Base-by-base conservation (phyloP, 2,329 filamentous ascomycete genomes). In the Aspergillus clavatus region DNA sequence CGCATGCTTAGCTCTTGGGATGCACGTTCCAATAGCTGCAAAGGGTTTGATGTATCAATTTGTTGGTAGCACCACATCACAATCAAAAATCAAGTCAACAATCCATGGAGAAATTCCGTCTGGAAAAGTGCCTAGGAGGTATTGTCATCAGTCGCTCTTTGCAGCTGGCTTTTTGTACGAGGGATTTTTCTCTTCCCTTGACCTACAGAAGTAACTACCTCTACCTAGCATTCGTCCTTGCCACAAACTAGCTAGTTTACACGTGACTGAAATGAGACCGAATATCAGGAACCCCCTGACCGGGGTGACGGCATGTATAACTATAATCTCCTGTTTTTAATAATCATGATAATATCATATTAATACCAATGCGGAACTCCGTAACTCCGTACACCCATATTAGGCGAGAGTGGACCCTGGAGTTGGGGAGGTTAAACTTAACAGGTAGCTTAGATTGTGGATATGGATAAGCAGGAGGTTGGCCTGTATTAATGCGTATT, bases 211-310 rank as follows among this genome's bases (percentile, higher is more conserved):
- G n/a, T n/a, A n/a, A n/a, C n/a, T n/a, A n/a, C n/a, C n/a, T n/a
- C n/a, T n/a, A n/a, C n/a, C n/a, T n/a, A n/a, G n/a, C n/a, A 18
- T 11, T 12, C 7, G 10, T 18, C 18, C 31, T 4, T 35, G 8
- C 31, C 19, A 3, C 8, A 10, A 11, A 35, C 6, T 5, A 18
- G 8, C 31, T 35, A 35, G 18, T 35, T 18, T 10, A 45, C 52
- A 54, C 50, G 48, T 54, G 52, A 54, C 38, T 21, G 27, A 45
- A 46, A 38, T 21, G 37, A 28, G 48, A 24, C 47, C 45, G 45
- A 46, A 24, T 22, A 16, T 37, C 29, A 45, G 49, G 47, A 38
- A 47, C 35, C 42, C 29, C 16, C 35, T 26, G 27, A 12, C 18
- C 28, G 36, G 33, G 31, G 18, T 18, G 18, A 10, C 12, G 11